Conservation (phyloP, 1,284 basidiomycete species). For the Fistulinella staudtii region DNA sequence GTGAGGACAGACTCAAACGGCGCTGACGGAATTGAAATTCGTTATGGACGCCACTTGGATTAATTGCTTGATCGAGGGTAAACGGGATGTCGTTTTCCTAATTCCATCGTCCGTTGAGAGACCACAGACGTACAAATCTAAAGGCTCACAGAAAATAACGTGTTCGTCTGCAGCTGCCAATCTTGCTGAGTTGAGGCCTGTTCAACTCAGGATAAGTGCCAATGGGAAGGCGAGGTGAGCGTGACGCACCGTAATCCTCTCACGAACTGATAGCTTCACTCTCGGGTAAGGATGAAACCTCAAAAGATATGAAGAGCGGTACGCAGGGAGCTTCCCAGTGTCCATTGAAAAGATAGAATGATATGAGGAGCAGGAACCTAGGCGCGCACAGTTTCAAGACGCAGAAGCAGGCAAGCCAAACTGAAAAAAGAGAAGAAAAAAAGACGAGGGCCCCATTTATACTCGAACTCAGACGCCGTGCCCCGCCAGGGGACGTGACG, state of each 20-base stretch:
- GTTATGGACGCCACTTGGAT: not conserved
- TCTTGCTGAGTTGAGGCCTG: conserved; percentile 6
- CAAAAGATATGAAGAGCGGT: conserved; percentile 31
- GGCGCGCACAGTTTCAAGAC: conserved; percentile 2
- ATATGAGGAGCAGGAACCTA: not conserved
- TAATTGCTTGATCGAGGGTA: conserved; percentile 9
- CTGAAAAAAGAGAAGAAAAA: conserved; percentile 3
- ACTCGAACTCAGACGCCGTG: conserved; percentile 20
- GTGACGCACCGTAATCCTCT: conserved; percentile 24
- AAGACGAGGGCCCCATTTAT: conserved; percentile 11
- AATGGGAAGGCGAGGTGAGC: not conserved
- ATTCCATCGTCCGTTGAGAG: conserved; percentile 1
- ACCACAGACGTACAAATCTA: not conserved
- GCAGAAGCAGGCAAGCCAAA: not conserved
- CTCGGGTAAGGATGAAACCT: conserved; percentile 31
- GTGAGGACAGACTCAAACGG: conserved; percentile 19
- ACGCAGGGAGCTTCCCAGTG: conserved; percentile 15
- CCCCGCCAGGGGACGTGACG: conserved; percentile 21
- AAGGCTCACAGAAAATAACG: conserved; percentile 4
- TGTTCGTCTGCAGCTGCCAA: not conserved
- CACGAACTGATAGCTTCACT: conserved; percentile 19
- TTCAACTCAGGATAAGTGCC: conserved; percentile 4
- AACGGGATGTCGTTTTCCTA: conserved; percentile 12
- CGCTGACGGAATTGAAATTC: conserved; percentile 8
- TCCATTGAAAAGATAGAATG: conserved; percentile 19